Evolutionary conservation across 2,329 filamentous ascomycete genomes (phyloP), one percentile per base, ranked within the genome.

Genomic region (Ophiostoma triangulosporum): DNA sequence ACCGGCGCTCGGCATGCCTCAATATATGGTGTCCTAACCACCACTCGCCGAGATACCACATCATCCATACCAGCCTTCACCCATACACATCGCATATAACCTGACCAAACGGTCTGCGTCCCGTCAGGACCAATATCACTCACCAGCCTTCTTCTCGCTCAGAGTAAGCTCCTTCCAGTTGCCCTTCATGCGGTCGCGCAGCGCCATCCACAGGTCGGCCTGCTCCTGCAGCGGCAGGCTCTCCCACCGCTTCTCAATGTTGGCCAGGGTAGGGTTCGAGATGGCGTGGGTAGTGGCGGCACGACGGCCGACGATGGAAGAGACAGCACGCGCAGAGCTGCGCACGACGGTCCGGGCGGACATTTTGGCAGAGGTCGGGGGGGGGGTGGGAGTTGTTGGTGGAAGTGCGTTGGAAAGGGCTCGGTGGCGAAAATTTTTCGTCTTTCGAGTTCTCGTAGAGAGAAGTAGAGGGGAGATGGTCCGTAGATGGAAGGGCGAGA

Each of bases 171-270:
- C 88, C 67, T 84, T 81, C 93, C 93, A 98, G 77, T 88, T 89
- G 64, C 80, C 83, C 86, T 95, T 96, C 93, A 98, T 98, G 68
- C 93, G 86, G 75, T 98, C 93, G 72, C 93, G 83, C 71, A 98
- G 78, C 63, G 86, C 78, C 93, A 98, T 98, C 93, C 93, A 98
- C 64, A 98, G 77, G 69, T 98, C 93, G 62, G 93, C 93, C 82
- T 98, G 93, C 81, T 98, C 93, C 78, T 95, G 89, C 60, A 93
- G 88, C 56, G 91, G 90, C 87, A 97, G 90, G 60, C 77, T 81
- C 77, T 98, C 93, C 93, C 93, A 98, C 77, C 93, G 81, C 84
- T 95, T 96, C 83, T 98, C 93, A 68, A 98, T 97, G 74, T 95
- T 89, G 72, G 88, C 87, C 66, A 98, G 81, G 56, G 88, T 96